Conservation (phyloP, 116 monocot species). For the Trichopus zeylanicus region DNA sequence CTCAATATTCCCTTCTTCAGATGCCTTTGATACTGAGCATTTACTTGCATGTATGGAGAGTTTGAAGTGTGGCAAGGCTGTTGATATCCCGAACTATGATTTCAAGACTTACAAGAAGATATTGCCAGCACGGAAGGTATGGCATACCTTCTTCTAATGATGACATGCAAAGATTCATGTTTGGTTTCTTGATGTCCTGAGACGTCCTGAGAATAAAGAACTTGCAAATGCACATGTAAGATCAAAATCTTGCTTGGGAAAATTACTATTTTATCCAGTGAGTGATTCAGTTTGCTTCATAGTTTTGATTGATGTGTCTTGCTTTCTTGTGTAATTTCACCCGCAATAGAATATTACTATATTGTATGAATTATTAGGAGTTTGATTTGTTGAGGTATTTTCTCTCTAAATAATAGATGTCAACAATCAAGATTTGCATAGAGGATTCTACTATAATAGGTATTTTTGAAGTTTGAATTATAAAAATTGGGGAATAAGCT, state of each 20-base stretch:
- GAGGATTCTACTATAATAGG: no score
- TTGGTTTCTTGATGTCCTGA: neutral
- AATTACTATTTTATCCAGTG: neutral
- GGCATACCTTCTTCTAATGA: neutral
- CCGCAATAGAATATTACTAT: no score
- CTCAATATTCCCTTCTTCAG: constrained; percentile 16
- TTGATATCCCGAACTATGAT: constrained; percentile 78
- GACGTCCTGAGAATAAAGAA: neutral
- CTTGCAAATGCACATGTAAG: neutral
- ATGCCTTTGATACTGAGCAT: constrained; percentile 72
- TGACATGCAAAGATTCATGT: neutral
- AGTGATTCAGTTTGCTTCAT: no score
- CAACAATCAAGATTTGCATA: no score
- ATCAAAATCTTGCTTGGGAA: neutral
- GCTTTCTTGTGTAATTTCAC: neutral
- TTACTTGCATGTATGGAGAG: constrained; percentile 58
- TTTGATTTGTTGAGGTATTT: neutral
- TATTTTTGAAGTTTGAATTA: no score
- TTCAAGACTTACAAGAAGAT: constrained; percentile 37
- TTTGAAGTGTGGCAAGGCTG: constrained; percentile 50
- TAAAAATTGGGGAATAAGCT: no score
- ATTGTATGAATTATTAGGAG: neutral
- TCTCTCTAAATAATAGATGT: no score
- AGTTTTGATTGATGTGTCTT: neutral
- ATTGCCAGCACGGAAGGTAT: constrained; percentile 60